phyloP scores from a whole-genome alignment of 2,329 filamentous ascomycete species.

The Xylariomycetidae sp. region DNA sequence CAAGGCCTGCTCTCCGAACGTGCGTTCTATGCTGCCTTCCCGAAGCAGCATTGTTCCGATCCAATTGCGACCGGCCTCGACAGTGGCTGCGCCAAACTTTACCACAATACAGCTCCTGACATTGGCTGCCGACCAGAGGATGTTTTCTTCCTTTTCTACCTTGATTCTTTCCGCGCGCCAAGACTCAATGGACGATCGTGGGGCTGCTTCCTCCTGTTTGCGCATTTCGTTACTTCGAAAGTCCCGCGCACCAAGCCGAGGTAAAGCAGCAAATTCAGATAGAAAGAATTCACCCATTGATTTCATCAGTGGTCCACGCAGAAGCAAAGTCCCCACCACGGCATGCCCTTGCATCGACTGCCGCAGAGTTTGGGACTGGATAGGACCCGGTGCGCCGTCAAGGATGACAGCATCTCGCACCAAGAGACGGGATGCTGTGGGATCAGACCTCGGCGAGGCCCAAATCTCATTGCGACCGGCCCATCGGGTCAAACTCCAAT shows the following conservation, averaged over 20 bases:
- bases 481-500: conserved; percentile 81
- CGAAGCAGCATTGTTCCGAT: conserved; percentile 67
- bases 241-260: conserved; percentile 77
- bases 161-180: conserved; percentile 54
- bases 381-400: conserved; percentile 46
- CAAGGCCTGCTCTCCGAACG: conserved; percentile 77
- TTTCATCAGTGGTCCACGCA: conserved; percentile 68
- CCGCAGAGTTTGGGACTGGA: conserved; percentile 37
- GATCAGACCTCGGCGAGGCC: conserved; percentile 34
- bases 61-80: conserved; percentile 80
- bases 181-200: conserved; percentile 36
- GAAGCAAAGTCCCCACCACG: conserved; percentile 78
- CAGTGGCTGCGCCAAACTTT: conserved; percentile 79
- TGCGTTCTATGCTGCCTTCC: conserved; percentile 65
- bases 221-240: conserved; percentile 54
- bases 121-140: conserved; percentile 79
- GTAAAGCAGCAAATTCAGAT: conserved; percentile 69
- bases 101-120: conserved; percentile 82
- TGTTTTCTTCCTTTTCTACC: conserved; percentile 53
- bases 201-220: conserved; percentile 35
- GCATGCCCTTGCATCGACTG: conserved; percentile 70
- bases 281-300: conserved; percentile 70
- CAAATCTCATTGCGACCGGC: conserved; percentile 86
- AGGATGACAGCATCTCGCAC: conserved; percentile 83
- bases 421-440: conserved; percentile 53